Conservation (phyloP, 176 grass and related monocot species). For the Carex scoparia region DNA sequence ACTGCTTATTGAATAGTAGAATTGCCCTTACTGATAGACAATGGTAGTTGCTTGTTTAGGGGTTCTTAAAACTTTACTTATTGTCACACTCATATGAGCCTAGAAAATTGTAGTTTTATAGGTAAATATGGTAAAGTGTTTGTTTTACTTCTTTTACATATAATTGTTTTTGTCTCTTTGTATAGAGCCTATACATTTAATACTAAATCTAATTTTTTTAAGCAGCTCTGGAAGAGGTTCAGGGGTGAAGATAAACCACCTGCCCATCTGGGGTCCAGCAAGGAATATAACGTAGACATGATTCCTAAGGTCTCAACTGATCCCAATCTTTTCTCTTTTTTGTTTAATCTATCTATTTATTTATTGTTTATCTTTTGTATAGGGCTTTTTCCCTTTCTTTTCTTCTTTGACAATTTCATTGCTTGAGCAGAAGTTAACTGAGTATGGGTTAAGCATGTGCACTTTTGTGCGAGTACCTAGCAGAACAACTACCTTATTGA, state of each 20-base stretch:
- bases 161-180: not conserved
- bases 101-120: not conserved
- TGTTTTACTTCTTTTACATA: not conserved
- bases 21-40: not conserved
- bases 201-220: not conserved
- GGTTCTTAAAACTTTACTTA: not conserved
- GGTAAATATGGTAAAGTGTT: not conserved
- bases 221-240: conserved; percentile 90
- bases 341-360: not conserved
- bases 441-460: not conserved
- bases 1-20: not conserved
- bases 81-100: not conserved
- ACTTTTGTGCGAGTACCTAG: not conserved
- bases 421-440: not conserved
- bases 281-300: conserved; percentile 97
- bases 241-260: conserved; percentile 52
- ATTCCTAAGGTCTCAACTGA: conserved; percentile 59
- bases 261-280: conserved; percentile 52
- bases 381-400: not conserved
- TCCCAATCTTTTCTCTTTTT: not conserved
- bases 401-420: not conserved
- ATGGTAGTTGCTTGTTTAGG: not conserved
- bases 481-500: not conserved
- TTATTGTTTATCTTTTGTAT: not conserved
- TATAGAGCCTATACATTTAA: not conserved